Evolutionary conservation across 129 eudicot species (phyloP).

Genomic region (Chrysanthemum makinoi): DNA sequence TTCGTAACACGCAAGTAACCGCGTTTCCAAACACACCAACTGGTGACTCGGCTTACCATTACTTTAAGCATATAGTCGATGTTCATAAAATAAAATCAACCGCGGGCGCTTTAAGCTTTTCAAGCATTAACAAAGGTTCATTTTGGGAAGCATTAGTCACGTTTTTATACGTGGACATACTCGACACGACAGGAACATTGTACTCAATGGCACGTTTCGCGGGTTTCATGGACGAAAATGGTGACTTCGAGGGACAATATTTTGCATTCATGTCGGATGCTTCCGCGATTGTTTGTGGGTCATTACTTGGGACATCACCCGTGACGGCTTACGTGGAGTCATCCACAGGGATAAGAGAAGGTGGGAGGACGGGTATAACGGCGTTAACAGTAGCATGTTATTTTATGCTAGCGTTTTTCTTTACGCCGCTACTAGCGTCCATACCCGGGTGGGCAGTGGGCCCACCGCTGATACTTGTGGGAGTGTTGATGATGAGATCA

Average conservation of each 20-base stretch:
- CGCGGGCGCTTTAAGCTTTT: conserved; percentile 77
- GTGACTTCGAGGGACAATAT: conserved; percentile 86
- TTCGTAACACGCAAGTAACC: conserved; percentile 74
- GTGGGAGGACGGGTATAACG: conserved; percentile 86
- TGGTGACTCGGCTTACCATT: conserved; percentile 53
- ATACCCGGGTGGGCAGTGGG: conserved; percentile 99
- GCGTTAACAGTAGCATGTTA: conserved; percentile 82
- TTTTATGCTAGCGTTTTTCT: conserved; percentile 72
- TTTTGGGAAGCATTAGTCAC: conserved; percentile 86
- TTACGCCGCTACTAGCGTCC: conserved; percentile 86
- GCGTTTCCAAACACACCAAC: conserved; percentile 63
- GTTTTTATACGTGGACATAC: conserved; percentile 69
- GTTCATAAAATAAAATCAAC: conserved; percentile 67
- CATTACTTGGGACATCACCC: conserved; percentile 85
- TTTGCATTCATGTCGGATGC: conserved; percentile 93
- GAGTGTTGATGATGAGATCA: conserved; percentile 92
- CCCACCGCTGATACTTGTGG: conserved; percentile 81
- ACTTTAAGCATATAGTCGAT: conserved; percentile 71
- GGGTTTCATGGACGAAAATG: conserved; percentile 56
- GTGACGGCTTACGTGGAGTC: conserved; percentile 85
- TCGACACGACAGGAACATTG: conserved; percentile 85
- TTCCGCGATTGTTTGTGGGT: conserved; percentile 68
- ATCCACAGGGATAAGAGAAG: conserved; percentile 87
- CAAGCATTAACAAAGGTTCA: conserved; percentile 36
- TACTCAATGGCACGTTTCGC: conserved; percentile 89